These are phyloP conservation scores for Populus deltoides DNA, from an alignment of 345 rosid genomes.

Conservation along the genomic window DNA sequence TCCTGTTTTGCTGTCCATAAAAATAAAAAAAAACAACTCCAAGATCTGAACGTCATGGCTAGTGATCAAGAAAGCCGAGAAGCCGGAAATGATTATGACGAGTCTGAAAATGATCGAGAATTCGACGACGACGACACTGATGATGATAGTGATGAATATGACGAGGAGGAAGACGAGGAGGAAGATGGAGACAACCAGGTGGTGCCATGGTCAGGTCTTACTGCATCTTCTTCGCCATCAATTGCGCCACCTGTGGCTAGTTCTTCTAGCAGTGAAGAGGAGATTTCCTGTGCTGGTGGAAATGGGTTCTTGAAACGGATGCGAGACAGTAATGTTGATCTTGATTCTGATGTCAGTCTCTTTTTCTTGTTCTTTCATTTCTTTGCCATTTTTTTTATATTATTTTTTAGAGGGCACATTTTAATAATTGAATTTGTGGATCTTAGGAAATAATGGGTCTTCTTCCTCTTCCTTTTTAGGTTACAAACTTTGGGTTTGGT, in stretches of 20 bases:
- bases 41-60: neutral
- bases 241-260: conserved; percentile 40
- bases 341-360: conserved; percentile 48
- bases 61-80: neutral
- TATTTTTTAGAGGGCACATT: too few relatives aligned
- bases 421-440: neutral
- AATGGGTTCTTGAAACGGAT: conserved; percentile 39
- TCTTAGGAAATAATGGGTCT: neutral
- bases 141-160: conserved; percentile 28
- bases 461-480: neutral
- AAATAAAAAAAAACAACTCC: neutral
- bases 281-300: conserved; percentile 8
- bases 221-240: conserved; percentile 15
- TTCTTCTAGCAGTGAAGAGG: conserved; percentile 48
- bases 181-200: conserved; percentile 74
- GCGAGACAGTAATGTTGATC: conserved; percentile 25
- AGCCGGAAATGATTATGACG: conserved; percentile 13
- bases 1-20: conserved; percentile 37
- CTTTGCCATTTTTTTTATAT: neutral
- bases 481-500: neutral
- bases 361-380: neutral
- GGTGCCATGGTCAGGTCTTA: conserved; percentile 61
- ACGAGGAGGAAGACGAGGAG: conserved; percentile 20
- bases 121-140: conserved; percentile 25
- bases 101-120: conserved; percentile 11